Evolutionary conservation across 495 filamentous ascomycete species (phyloP).

Genomic region (Trichoderma reesei): DNA sequence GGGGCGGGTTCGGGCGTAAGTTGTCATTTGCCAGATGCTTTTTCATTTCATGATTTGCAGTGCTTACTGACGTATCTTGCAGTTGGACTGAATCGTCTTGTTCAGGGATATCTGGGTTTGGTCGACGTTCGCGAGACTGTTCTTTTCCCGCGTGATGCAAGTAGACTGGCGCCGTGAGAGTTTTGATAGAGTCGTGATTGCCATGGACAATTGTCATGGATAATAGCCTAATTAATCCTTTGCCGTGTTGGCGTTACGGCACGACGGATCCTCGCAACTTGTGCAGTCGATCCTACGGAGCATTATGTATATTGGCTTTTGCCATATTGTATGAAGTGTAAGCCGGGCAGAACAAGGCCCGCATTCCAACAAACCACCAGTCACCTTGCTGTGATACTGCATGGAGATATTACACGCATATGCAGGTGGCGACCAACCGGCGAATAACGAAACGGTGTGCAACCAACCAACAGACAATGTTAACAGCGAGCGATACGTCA

Average conservation of each 20-base stretch:
- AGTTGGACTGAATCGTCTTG: background rate
- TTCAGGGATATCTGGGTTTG: background rate
- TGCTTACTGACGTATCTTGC: background rate
- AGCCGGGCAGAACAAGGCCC: background rate
- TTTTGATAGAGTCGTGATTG: too few relatives aligned
- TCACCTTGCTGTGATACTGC: background rate
- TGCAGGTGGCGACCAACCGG: background rate
- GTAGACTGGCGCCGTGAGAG: background rate
- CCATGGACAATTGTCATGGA: background rate
- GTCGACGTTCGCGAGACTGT: background rate
- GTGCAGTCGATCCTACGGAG: background rate
- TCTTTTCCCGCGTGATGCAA: background rate
- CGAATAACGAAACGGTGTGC: background rate
- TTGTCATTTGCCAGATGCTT: background rate
- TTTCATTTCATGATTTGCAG: background rate
- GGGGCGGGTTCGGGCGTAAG: slow-evolving; percentile 1
- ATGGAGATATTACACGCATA: background rate
- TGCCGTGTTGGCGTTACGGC: background rate
- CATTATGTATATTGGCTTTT: background rate
- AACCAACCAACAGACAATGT: background rate
- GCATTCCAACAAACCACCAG: background rate
- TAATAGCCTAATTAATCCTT: background rate
- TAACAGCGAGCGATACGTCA: background rate
- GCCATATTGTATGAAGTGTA: background rate
- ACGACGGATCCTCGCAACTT: background rate